Base-by-base conservation (phyloP, 2,329 filamentous ascomycete species). In the Exserohilum rostratum region DNA sequence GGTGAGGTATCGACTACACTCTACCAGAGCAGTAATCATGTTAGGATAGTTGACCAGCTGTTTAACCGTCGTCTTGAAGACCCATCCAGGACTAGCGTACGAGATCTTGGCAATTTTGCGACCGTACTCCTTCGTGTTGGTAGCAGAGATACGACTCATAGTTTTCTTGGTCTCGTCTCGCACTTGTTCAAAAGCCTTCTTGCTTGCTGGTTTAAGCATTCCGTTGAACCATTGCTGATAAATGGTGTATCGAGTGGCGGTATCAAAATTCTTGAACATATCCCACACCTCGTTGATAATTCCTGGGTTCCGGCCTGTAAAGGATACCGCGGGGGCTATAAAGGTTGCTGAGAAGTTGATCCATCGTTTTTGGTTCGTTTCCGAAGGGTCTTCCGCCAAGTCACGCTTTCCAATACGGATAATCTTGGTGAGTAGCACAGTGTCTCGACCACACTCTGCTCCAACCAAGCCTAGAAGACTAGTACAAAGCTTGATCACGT, bases 1-100 rank as follows among this genome's bases (percentile, higher is more conserved):
- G 1, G 93, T 96, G 65, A 98, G 97, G 72, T 97, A 97, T 66
- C 91, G 89, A 34, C 91, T 92, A 69, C 93, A 97, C 71, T 97
- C 92, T 12, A 98, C 93, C 57, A 99, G 91, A 5, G 91, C 91
- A 58, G 96, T 91, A 52, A 96, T 96, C 57, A 99, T 83, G 70
- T 98, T 99, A 71, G 90, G 90, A 73, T 99, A 99, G 0, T 90
- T 88, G 75, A 99, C 93, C 55, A 97, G 91, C 74, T 97, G 93
- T 58, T 88, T 88, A 53, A 99, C 86, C 6, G 93, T 91, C 52
- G 93, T 90, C 67, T 87, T 87, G 78, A 97, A 96, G 20, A 98
- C 93, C 52, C 96, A 84, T 22, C 93, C 93, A 1, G 95, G 96
- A 38, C 91, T 95, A 1, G 91, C 88, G 67, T 91, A 90, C 22